phyloP scores from a whole-genome alignment of 305 asterid genomes.

The Euphrasia arctica region DNA sequence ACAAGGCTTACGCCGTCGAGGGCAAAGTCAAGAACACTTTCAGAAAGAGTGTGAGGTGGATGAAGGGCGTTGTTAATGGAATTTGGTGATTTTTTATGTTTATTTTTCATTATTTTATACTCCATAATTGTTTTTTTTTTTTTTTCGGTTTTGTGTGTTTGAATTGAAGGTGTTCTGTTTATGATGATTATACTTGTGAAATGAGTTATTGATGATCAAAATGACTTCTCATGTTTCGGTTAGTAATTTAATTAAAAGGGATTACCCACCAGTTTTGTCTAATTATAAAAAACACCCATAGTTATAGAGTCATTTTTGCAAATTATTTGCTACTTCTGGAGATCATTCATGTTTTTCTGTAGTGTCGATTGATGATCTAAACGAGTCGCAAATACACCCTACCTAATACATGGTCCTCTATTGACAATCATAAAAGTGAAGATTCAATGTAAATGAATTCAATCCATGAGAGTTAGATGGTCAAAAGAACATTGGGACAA shows the following conservation, averaged over 20 bases:
- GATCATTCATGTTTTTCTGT: too few species aligned
- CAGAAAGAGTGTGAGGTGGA: constrained; percentile 74
- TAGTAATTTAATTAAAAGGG: not conserved
- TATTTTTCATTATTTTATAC: not conserved
- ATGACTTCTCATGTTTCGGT: too few species aligned
- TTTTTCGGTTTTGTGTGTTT: not conserved
- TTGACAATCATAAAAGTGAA: too few species aligned
- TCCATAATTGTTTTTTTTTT: not conserved
- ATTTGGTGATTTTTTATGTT: constrained; percentile 31
- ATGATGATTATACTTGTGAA: not conserved
- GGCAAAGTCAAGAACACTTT: constrained; percentile 69
- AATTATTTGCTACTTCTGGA: too few species aligned
- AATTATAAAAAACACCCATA: too few species aligned
- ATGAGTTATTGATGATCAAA: not conserved
- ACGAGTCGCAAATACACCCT: too few species aligned
- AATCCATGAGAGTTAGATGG: not conserved
- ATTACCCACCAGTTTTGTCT: too few species aligned
- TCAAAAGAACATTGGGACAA: constrained; percentile 7
- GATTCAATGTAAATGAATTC: not conserved
- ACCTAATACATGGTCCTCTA: too few species aligned
- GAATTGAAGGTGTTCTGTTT: not conserved
- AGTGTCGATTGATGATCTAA: too few species aligned
- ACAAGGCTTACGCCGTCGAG: constrained; percentile 64
- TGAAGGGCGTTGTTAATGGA: constrained; percentile 65
- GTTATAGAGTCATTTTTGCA: too few species aligned